Evolutionary conservation across 2,329 filamentous ascomycete genomes (phyloP).

Genomic region (Lanzia echinophila): DNA sequence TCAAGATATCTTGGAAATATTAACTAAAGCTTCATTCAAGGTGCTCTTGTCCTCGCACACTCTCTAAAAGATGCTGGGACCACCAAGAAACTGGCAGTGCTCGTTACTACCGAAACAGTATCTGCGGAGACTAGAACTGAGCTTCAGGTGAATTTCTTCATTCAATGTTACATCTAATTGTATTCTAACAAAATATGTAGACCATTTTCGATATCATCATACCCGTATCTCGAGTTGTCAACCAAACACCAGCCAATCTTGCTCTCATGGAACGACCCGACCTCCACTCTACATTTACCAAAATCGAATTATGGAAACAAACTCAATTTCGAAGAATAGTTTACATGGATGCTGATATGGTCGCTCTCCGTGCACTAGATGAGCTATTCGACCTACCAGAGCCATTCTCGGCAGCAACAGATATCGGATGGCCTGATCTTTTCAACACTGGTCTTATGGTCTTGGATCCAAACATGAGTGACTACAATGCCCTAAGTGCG

Average conservation of each 20-base stretch:
- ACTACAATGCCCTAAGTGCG: conserved; percentile 77
- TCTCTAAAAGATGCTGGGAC: conserved; percentile 88
- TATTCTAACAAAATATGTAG: conserved; percentile 38
- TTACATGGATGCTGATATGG: conserved; percentile 89
- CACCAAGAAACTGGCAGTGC: conserved; percentile 74
- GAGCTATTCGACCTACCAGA: conserved; percentile 71
- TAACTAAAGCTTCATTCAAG: conserved; percentile 40
- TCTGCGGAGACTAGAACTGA: conserved; percentile 68
- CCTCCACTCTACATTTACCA: conserved; percentile 88
- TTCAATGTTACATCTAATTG: not conserved
- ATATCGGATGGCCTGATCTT: conserved; percentile 95
- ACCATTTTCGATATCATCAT: conserved; percentile 83
- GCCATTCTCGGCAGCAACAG: conserved; percentile 68
- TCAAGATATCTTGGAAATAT: conserved; percentile 10
- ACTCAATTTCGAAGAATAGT: conserved; percentile 87
- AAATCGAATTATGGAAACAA: conserved; percentile 90
- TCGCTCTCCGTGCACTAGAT: conserved; percentile 85
- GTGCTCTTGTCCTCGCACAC: conserved; percentile 88
- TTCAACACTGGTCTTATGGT: conserved; percentile 99
- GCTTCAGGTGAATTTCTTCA: conserved; percentile 55
- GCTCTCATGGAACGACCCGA: conserved; percentile 88
- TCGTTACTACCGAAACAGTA: conserved; percentile 76
- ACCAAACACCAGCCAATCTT: conserved; percentile 72
- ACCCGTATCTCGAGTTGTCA: conserved; percentile 73
- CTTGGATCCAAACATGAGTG: conserved; percentile 74